These are phyloP conservation scores for Rhodocollybia butyracea DNA, from an alignment of 768 basidiomycete genomes.

Conservation along the genomic window DNA sequence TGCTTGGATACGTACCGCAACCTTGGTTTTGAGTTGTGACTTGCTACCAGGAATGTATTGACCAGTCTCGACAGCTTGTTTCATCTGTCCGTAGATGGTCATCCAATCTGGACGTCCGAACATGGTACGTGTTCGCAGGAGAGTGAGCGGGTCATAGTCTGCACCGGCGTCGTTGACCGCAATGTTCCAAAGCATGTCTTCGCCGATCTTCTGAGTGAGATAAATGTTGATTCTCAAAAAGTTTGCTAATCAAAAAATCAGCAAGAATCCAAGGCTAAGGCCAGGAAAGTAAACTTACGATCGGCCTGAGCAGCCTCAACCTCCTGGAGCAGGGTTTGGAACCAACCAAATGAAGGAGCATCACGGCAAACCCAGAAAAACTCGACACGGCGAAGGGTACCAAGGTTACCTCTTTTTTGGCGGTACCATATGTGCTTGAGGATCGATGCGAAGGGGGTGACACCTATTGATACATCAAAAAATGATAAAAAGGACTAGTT, in stretches of 20 bases:
- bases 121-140: conserved; percentile 84
- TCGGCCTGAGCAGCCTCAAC: conserved; percentile 87
- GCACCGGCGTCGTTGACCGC: conserved; percentile 84
- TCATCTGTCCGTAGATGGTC: conserved; percentile 71
- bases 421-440: conserved; percentile 96
- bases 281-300: conserved; percentile 49
- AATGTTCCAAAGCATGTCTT: conserved; percentile 91
- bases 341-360: conserved; percentile 98
- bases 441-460: conserved; percentile 94
- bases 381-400: conserved; percentile 82
- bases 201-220: conserved; percentile 79
- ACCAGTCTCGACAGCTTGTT: conserved; percentile 76
- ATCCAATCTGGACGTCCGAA: conserved; percentile 93
- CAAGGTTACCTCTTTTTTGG: conserved; percentile 73
- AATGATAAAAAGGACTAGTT: conserved; percentile 1
- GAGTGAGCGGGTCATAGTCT: conserved; percentile 85
- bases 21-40: conserved; percentile 76
- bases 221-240: conserved; percentile 92
- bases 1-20: conserved; percentile 56
- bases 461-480: conserved; percentile 40
- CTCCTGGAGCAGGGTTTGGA: conserved; percentile 84
- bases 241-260: conserved; percentile 55
- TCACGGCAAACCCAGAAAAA: conserved; percentile 95
- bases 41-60: conserved; percentile 78
- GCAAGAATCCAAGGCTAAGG: background rate